Percentiles rank a stretch among this genome's conserved stretches.
Conservation (phyloP, 1,139 yeast species). For the Magnusiomyces fungicola region DNA sequence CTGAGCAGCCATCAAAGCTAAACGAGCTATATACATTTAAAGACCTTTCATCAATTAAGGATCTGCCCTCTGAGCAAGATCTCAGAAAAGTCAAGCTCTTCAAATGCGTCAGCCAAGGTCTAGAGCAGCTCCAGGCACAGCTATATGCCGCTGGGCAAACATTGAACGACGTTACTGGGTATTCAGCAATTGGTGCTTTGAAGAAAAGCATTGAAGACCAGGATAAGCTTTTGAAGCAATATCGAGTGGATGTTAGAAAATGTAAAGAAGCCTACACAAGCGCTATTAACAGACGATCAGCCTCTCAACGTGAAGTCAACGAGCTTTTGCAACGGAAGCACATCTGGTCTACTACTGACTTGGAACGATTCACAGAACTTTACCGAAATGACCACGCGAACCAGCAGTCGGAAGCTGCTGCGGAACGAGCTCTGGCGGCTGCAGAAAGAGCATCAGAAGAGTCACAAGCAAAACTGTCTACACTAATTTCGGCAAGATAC, state of each 20-base stretch:
- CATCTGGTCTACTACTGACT: constrained; percentile 68
- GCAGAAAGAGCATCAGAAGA: constrained; percentile 66
- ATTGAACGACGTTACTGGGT: constrained; percentile 88
- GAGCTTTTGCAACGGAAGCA: constrained; percentile 82
- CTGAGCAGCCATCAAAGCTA: no score
- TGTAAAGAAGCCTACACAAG: constrained; percentile 50
- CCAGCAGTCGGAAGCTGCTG: constrained; percentile 50
- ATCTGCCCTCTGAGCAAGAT: constrained; percentile 40
- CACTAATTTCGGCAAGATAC: constrained; percentile 76
- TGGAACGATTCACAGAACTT: constrained; percentile 75
- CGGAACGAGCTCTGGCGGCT: constrained; percentile 44
- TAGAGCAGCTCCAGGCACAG: constrained; percentile 60
- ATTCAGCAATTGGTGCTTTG: constrained; percentile 68
- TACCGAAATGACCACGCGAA: constrained; percentile 77
- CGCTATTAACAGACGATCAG: constrained; percentile 59
- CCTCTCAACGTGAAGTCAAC: constrained; percentile 79
- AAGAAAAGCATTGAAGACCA: constrained; percentile 50
- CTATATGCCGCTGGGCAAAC: constrained; percentile 65
- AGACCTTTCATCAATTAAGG: no score
- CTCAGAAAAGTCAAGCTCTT: constrained; percentile 43
- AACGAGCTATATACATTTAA: no score
- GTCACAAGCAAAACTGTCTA: constrained; percentile 59
- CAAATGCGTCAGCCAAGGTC: constrained; percentile 45
- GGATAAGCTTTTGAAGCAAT: constrained; percentile 40
- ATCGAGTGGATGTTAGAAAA: constrained; percentile 43